Evolutionary conservation across 192 early-diverging fungal genomes (phyloP).

Genomic region (Dissophora ornata): DNA sequence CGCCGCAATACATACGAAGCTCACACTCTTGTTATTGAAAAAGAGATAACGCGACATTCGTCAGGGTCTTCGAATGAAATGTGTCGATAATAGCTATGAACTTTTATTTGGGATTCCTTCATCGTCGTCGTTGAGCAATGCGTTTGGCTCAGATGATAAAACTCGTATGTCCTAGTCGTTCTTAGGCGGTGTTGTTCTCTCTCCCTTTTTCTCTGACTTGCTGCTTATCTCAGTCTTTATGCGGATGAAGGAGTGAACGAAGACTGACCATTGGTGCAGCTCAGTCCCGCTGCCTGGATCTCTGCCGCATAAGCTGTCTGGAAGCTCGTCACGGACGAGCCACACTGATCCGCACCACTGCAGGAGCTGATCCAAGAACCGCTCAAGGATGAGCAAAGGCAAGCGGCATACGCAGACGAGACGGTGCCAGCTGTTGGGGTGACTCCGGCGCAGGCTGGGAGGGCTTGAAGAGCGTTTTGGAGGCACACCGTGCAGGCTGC

Average conservation of each 20-base stretch:
- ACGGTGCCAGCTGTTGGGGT: conserved; percentile 1
- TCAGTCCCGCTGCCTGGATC: conserved; percentile 31
- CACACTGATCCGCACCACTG: conserved; percentile 16
- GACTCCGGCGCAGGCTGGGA: conserved; percentile 28
- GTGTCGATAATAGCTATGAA: too few species aligned
- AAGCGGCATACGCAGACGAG: conserved; percentile 32
- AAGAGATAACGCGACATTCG: too few species aligned
- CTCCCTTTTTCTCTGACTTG: too few species aligned
- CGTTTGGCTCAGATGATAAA: too few species aligned
- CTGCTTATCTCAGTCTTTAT: too few species aligned
- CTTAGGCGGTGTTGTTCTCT: too few species aligned
- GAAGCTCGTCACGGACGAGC: conserved; percentile 12
- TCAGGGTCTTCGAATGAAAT: too few species aligned
- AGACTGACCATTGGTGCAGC: conserved; percentile 2
- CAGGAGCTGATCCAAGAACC: conserved; percentile 38
- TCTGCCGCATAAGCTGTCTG: conserved; percentile 8
- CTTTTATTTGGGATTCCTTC: too few species aligned
- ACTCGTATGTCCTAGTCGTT: too few species aligned
- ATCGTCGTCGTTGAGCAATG: too few species aligned
- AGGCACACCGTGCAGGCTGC: conserved; percentile 33
- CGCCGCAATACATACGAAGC: too few species aligned
- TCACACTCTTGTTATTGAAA: too few species aligned
- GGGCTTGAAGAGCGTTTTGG: conserved; percentile 17
- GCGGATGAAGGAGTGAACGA: conserved; percentile 9
- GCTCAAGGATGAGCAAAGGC: conserved; percentile 34